Evolutionary conservation across 139 green algal genomes (phyloP).

Genomic region (Trebouxia sp.): DNA sequence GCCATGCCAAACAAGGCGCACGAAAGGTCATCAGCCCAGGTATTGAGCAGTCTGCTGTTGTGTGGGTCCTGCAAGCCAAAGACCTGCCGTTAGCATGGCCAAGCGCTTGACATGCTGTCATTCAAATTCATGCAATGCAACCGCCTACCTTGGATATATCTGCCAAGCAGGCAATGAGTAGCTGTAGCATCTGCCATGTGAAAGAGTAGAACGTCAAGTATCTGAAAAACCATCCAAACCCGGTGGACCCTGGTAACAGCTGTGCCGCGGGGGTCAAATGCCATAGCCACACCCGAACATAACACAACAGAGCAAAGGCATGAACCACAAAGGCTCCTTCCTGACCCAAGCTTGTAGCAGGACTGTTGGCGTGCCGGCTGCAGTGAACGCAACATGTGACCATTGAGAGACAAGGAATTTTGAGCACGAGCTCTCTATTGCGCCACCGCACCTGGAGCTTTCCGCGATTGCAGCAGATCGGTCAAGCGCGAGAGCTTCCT

Average conservation of each 20-base stretch:
- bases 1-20: conserved; percentile 70
- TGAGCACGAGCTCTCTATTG: too few species aligned
- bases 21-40: conserved; percentile 55
- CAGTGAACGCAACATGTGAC: not conserved
- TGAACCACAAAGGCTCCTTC: conserved; percentile 29
- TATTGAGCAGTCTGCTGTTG: not conserved
- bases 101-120: too few species aligned
- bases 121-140: not conserved
- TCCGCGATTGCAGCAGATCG: not conserved
- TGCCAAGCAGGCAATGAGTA: conserved; percentile 46
- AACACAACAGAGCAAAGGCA: conserved; percentile 29
- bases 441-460: not conserved
- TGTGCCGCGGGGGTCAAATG: conserved; percentile 58
- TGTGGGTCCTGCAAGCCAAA: conserved; percentile 9
- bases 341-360: not conserved
- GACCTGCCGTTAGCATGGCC: not conserved
- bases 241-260: conserved; percentile 56
- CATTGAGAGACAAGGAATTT: too few species aligned
- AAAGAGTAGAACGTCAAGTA: conserved; percentile 82
- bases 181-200: conserved; percentile 62
- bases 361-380: not conserved
- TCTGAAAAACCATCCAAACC: conserved; percentile 81
- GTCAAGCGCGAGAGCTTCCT: not conserved
- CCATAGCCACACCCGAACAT: conserved; percentile 65
- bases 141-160: conserved; percentile 33